These are phyloP conservation scores for Komagataella populi DNA, from an alignment of 805 yeast genomes.

Conservation along the genomic window DNA sequence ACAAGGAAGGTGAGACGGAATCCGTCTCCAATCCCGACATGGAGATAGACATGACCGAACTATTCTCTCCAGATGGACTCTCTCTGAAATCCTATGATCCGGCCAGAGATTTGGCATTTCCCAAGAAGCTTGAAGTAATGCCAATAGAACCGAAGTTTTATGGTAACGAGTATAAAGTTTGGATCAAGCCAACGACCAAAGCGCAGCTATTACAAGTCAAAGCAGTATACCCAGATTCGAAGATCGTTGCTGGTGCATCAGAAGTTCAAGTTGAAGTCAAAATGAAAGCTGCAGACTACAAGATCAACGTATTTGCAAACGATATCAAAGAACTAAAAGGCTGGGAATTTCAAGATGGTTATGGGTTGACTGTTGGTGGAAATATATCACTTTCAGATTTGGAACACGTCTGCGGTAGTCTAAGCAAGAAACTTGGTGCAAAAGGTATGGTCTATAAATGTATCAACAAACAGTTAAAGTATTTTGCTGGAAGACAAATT, in stretches of 20 bases:
- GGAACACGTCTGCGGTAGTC: constrained; percentile 20
- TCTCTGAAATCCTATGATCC: constrained; percentile 24
- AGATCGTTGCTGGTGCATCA: constrained; percentile 32
- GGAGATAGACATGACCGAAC: constrained; percentile 19
- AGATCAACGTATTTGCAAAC: constrained; percentile 24
- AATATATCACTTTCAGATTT: constrained; percentile 24
- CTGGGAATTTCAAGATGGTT: constrained; percentile 21
- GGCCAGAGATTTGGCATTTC: constrained; percentile 25
- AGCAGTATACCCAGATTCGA: constrained; percentile 19
- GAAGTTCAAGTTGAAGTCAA: constrained; percentile 34
- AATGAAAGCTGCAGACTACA: constrained; percentile 25
- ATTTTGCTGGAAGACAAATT: constrained; percentile 34
- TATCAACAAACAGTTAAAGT: constrained; percentile 25
- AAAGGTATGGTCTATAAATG: constrained; percentile 22
- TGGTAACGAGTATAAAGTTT: constrained; percentile 24
- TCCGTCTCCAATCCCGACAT: constrained; percentile 8
- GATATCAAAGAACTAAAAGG: constrained; percentile 26
- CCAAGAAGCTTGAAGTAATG: constrained; percentile 18
- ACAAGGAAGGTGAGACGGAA: constrained; percentile 5
- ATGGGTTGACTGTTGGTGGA: constrained; percentile 28
- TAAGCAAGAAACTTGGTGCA: constrained; percentile 12
- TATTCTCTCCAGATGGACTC: constrained; percentile 25
- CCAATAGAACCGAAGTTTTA: constrained; percentile 16
- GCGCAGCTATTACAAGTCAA: constrained; percentile 21
- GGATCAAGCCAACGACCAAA: constrained; percentile 30